Conservation (phyloP, 116 monocot genomes). For the Posidonia oceanica region DNA sequence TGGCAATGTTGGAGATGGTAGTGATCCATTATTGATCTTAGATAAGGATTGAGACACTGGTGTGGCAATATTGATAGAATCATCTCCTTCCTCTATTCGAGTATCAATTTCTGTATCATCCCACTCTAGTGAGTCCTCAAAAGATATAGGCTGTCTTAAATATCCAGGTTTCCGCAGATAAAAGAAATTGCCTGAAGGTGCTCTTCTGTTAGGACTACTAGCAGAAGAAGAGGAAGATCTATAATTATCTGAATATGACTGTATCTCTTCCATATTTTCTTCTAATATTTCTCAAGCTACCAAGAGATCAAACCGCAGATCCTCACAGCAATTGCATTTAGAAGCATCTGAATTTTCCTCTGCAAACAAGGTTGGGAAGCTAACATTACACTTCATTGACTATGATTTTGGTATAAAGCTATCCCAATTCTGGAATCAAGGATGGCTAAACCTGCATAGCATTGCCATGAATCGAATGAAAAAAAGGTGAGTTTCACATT, state of each 20-base stretch:
- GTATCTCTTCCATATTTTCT: conserved; percentile 63
- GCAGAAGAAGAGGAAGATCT: conserved; percentile 92
- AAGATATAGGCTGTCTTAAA: conserved; percentile 62
- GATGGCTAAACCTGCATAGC: background rate
- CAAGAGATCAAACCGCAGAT: no score
- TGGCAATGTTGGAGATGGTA: conserved; percentile 43
- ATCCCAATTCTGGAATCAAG: background rate
- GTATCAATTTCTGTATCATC: conserved; percentile 71
- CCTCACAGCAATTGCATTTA: no score
- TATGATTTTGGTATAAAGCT: background rate
- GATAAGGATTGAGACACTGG: conserved; percentile 58
- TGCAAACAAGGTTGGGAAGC: no score
- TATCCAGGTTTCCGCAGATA: conserved; percentile 68
- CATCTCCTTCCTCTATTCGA: conserved; percentile 44
- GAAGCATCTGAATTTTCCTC: no score
- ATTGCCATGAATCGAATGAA: background rate
- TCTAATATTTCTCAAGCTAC: background rate
- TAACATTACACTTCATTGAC: no score
- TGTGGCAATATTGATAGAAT: conserved; percentile 50
- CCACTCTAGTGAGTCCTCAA: conserved; percentile 98
- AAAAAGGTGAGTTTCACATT: background rate
- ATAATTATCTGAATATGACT: conserved; percentile 58
- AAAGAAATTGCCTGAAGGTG: conserved; percentile 46
- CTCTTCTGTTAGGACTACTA: conserved; percentile 62
- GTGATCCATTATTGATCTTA: conserved; percentile 53